Evolutionary conservation across 805 yeast species (phyloP), one percentile per base, ranked within the genome.

Genomic region (Nakazawaea holstii): DNA sequence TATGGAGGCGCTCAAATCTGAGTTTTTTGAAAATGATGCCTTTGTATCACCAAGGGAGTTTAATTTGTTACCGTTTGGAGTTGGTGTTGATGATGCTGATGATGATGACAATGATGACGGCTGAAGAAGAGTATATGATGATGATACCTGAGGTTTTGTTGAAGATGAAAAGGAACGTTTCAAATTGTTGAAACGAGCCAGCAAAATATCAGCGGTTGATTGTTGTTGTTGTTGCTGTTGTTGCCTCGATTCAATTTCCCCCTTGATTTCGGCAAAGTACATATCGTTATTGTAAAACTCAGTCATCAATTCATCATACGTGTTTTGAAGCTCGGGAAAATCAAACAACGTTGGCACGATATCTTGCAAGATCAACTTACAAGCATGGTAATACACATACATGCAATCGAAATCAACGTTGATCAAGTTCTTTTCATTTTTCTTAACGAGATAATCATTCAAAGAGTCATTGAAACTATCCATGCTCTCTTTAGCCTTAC

Each of bases 371-470:
- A 48, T 39, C 14, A 39, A 30, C 6, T 39, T 15, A 4, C 36
- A 29, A 9, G 43, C 41, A 11, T 28, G 13, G n/a, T 48, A 48
- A 30, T 43, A 48, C 11, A 48, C 30, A 27, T 48, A 48, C 15
- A 48, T 33, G 31, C 31, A 43, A 10, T 48, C 39, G 39, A 33
- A 48, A 39, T 43, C 44, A n/a, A 48, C 14, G 1, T n/a, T 33
- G 15, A 13, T 33, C 29, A 43, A 27, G 27, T 40, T 17, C 11
- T 45, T 17, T 26, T 47, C 49, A 36, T 48, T 48, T 32, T 48
- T 48, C 30, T 43, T 38, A 8, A 48, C 47, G 4, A 48, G 38
- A 30, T 48, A 48, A n/a, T 48, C 46, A 30, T 48, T 43, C 9
- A 48, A n/a, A 9, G 31, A 30, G 29, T 43, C 41, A 15, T 48